Evolutionary conservation across 768 basidiomycete genomes (phyloP).

Genomic region (Mycena galericulata): DNA sequence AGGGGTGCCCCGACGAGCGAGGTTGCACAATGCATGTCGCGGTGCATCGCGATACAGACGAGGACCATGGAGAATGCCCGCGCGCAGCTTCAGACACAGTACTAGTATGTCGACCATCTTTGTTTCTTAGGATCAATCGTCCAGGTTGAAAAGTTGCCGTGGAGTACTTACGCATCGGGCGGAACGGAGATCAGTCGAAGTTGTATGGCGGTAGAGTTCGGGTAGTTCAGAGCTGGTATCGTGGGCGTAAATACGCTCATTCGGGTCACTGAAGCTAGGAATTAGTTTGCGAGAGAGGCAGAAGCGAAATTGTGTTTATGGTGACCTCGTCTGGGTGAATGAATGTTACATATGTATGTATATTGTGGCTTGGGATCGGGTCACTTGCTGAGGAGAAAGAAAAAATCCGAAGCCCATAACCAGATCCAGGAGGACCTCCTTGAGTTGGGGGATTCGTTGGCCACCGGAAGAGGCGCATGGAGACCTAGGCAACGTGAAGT

Average conservation of each 20-base stretch:
- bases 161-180: neutral
- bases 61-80: slow-evolving; percentile 9
- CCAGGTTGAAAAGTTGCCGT: neutral
- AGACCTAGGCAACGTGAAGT: slow-evolving; percentile 30
- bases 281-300: no score
- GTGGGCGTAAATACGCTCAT: slow-evolving; percentile 18
- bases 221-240: slow-evolving; percentile 20
- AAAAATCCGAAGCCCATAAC: neutral
- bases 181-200: slow-evolving; percentile 19
- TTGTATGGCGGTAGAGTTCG: neutral
- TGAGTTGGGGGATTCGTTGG: neutral
- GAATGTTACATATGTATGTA: neutral
- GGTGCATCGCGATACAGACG: slow-evolving; percentile 11
- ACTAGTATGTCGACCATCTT: no score
- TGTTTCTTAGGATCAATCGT: neutral
- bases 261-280: no score
- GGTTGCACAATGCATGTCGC: neutral
- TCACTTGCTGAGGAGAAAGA: slow-evolving; percentile 10
- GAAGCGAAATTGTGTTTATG: neutral
- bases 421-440: neutral
- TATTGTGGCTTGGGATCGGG: neutral
- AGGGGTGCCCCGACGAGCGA: slow-evolving; percentile 7
- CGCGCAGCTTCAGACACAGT: neutral
- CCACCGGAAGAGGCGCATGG: neutral
- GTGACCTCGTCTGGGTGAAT: neutral